These are phyloP conservation scores for Macrolepiota dolichaula DNA, from an alignment of 768 basidiomycete genomes.

Conservation along the genomic window DNA sequence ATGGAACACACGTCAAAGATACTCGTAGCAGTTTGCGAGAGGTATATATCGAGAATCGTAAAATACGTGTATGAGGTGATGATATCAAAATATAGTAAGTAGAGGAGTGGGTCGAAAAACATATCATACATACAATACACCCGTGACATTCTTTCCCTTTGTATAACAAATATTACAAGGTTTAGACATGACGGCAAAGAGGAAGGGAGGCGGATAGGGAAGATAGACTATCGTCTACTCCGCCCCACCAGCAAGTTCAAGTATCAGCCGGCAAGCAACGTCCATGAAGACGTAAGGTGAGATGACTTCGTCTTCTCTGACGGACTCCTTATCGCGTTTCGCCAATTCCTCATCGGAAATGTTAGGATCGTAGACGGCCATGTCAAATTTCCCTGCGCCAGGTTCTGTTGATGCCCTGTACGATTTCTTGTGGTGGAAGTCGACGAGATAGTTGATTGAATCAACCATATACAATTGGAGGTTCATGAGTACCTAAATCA, in stretches of 20 bases:
- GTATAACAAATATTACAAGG: background rate
- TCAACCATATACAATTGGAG: constrained; percentile 97
- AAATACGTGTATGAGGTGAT: too few species aligned
- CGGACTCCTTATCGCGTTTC: constrained; percentile 42
- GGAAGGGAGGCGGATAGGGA: background rate
- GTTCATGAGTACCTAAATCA: constrained; percentile 85
- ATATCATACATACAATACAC: constrained; percentile 2
- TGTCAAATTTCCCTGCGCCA: constrained; percentile 70
- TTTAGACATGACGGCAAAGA: background rate
- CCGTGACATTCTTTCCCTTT: background rate
- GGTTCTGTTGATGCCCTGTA: constrained; percentile 72
- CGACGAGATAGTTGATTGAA: constrained; percentile 92
- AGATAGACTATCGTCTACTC: constrained; percentile 18
- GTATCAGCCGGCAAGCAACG: constrained; percentile 87
- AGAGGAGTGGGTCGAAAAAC: background rate
- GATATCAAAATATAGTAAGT: background rate
- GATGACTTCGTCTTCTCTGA: constrained; percentile 61
- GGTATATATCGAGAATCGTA: background rate
- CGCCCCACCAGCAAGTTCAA: constrained; percentile 79
- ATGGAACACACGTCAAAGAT: background rate
- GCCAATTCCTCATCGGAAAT: constrained; percentile 38
- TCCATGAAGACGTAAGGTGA: constrained; percentile 97
- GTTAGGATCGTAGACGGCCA: constrained; percentile 45
- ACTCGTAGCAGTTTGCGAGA: background rate
- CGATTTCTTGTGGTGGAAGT: constrained; percentile 96